Conservation (phyloP, 2,329 filamentous ascomycete species). For the Akanthomyces uredinophilus region DNA sequence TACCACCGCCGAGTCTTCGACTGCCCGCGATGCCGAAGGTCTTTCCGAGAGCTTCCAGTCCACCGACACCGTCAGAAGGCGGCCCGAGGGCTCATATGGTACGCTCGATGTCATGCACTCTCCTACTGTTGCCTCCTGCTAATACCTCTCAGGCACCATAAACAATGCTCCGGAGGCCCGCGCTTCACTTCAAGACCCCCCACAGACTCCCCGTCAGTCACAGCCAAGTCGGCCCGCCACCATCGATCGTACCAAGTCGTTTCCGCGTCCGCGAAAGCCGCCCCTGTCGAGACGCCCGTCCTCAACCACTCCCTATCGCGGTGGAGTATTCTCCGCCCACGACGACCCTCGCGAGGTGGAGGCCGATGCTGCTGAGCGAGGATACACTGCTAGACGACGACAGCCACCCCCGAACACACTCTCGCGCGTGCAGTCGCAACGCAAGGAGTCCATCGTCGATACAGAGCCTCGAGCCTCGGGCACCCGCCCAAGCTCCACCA, state of each 20-base stretch:
- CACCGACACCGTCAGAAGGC: conserved; percentile 54
- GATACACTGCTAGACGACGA: conserved; percentile 30
- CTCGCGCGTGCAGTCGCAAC: conserved; percentile 38
- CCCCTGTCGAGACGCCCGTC: conserved; percentile 67
- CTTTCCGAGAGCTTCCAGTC: conserved; percentile 53
- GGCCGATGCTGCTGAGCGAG: conserved; percentile 52
- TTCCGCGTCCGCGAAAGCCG: conserved; percentile 61
- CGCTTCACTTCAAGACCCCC: not conserved
- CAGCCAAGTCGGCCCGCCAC: conserved; percentile 34
- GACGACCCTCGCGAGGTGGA: conserved; percentile 80
- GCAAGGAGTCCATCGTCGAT: conserved; percentile 10
- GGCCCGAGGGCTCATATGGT: conserved; percentile 55
- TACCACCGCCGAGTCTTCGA: conserved; percentile 32
- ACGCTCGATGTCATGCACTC: conserved; percentile 22
- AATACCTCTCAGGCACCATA: conserved; percentile 28
- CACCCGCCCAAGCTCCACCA: conserved; percentile 14
- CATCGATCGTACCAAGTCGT: conserved; percentile 44
- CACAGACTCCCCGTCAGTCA: conserved; percentile 10
- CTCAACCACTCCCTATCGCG: conserved; percentile 72
- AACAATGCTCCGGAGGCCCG: conserved; percentile 5
- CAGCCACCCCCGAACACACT: conserved; percentile 29
- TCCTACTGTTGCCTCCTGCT: not conserved
- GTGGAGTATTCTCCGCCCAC: conserved; percentile 85
- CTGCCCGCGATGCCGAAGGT: conserved; percentile 37
- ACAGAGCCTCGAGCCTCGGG: conserved; percentile 23